Evolutionary conservation across 1,139 yeast genomes (phyloP).

Genomic region (Zhuliangozyma parablackwelliae): DNA sequence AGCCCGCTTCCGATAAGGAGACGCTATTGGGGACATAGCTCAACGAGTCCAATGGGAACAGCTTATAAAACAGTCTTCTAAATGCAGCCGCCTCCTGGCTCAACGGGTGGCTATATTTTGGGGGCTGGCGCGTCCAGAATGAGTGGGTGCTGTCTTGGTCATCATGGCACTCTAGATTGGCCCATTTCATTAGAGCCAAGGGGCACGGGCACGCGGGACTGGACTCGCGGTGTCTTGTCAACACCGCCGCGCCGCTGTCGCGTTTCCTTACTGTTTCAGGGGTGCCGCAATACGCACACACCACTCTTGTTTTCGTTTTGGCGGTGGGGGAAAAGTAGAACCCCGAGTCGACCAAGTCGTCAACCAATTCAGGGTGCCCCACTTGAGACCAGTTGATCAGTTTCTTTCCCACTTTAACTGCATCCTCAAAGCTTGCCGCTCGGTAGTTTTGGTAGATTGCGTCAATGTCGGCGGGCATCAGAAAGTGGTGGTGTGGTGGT

Average conservation of each 20-base stretch:
- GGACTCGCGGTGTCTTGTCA: conserved; percentile 40
- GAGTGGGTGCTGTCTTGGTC: not conserved
- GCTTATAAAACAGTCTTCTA: conserved; percentile 49
- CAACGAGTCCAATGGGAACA: conserved; percentile 52
- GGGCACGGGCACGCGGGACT: conserved; percentile 41
- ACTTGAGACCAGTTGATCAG: conserved; percentile 14
- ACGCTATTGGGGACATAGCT: conserved; percentile 34
- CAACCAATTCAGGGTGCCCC: conserved; percentile 12
- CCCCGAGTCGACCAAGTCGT: conserved; percentile 52
- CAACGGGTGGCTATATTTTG: conserved; percentile 16
- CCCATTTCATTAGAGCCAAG: conserved; percentile 25
- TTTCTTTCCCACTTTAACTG: not conserved
- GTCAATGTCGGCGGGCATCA: too few relatives aligned
- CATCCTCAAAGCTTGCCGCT: too few relatives aligned
- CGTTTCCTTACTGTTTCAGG: conserved; percentile 34
- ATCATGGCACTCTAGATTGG: conserved; percentile 6
- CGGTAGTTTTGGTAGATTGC: too few relatives aligned
- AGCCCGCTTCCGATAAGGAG: conserved; percentile 49
- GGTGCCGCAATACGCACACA: conserved; percentile 60
- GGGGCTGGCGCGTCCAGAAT: too few relatives aligned
- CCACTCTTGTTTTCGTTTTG: conserved; percentile 40
- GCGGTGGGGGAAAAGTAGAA: conserved; percentile 63
- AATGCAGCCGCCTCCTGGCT: conserved; percentile 30
- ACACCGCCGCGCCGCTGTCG: conserved; percentile 22
- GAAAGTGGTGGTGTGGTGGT: too few relatives aligned